Percentiles rank a stretch among this genome's conserved stretches.
Conservation (phyloP, 257 asterid species). For the Nicotiana tomentosiformis region DNA sequence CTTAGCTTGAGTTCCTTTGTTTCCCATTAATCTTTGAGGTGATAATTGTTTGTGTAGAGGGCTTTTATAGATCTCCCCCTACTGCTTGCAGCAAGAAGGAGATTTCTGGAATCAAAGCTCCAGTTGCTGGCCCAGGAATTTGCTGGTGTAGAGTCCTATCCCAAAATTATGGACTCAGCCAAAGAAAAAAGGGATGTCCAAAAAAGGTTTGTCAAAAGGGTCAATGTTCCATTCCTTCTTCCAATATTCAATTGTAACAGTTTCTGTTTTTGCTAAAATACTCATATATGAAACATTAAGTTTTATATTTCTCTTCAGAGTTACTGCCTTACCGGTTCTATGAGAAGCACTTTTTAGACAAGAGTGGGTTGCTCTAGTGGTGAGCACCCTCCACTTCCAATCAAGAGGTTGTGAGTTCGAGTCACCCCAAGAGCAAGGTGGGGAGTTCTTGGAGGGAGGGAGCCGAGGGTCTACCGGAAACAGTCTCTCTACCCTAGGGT, state of each 20-base stretch:
- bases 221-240: neutral
- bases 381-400: too few relatives aligned
- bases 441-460: too few relatives aligned
- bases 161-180: conserved; percentile 46
- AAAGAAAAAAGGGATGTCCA: conserved; percentile 59
- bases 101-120: conserved; percentile 70
- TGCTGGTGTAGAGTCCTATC: conserved; percentile 58
- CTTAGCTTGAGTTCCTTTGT: neutral
- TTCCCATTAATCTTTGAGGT: neutral
- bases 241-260: neutral
- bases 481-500: too few relatives aligned
- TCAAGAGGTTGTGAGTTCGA: too few relatives aligned
- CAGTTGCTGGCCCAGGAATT: conserved; percentile 64
- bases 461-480: too few relatives aligned
- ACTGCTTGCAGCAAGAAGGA: conserved; percentile 62
- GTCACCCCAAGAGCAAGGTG: too few relatives aligned
- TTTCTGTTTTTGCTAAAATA: neutral
- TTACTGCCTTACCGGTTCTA: neutral
- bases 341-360: neutral
- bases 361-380: too few relatives aligned
- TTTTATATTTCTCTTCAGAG: neutral
- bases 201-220: conserved; percentile 45
- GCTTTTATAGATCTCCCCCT: neutral
- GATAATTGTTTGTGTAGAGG: neutral
- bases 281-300: neutral